These are phyloP conservation scores for Neltuma alba DNA, from an alignment of 306 rosid species.

Conservation along the genomic window DNA sequence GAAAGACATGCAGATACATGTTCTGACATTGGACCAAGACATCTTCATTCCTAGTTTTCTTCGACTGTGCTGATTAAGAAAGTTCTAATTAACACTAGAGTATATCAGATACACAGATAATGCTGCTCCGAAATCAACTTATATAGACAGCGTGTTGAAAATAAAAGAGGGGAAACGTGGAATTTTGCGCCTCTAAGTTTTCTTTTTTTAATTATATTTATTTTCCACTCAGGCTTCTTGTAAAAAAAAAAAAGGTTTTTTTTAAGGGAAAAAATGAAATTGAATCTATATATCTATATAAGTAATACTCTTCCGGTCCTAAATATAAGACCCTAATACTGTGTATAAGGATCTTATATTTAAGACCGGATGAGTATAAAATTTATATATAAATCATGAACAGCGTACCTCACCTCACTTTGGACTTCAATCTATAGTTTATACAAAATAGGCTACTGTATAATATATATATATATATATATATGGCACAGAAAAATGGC, in stretches of 20 bases:
- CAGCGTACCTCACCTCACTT: too few relatives aligned
- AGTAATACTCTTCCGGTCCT: too few relatives aligned
- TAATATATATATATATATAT: too few relatives aligned
- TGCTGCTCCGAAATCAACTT: slow-evolving; percentile 32
- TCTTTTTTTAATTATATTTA: neutral
- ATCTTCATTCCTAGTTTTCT: slow-evolving; percentile 40
- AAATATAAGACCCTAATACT: too few relatives aligned
- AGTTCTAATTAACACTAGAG: neutral
- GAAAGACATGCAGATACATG: slow-evolving; percentile 38
- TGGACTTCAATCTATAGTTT: neutral
- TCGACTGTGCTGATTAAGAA: neutral
- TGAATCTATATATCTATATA: too few relatives aligned
- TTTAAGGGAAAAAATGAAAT: too few relatives aligned
- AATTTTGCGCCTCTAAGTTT: neutral
- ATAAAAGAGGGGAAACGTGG: neutral
- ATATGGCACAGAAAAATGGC: too few relatives aligned
- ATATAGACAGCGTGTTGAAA: slow-evolving; percentile 36
- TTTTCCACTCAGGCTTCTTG: neutral
- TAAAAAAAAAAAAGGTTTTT: too few relatives aligned
- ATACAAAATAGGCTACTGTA: too few relatives aligned
- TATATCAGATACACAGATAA: neutral
- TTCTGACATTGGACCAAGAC: slow-evolving; percentile 47
- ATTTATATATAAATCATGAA: too few relatives aligned
- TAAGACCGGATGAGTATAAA: too few relatives aligned
- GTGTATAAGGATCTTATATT: too few relatives aligned